Evolutionary conservation across 2,329 filamentous ascomycete genomes (phyloP), one percentile per base, ranked within the genome.

Genomic region (Sporothrix luriei): DNA sequence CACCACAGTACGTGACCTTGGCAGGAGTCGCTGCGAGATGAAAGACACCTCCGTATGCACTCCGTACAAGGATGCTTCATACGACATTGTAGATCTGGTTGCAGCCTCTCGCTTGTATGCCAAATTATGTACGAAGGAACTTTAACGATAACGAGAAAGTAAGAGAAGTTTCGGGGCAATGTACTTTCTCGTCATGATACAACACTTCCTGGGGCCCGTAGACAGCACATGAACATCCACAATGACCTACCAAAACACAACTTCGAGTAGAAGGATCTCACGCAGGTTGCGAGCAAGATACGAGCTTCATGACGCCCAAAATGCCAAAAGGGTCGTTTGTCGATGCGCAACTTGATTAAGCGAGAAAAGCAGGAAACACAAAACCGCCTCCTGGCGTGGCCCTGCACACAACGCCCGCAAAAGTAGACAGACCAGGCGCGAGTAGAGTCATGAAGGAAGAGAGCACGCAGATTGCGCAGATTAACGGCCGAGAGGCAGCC

Each of bases 401-500:
- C 21, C 29, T 52, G 29, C 33, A 55, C 13, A 33, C 4, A 38
- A 66, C n/a, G 33, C 24, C 48, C 33, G 49, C 64, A 52, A 54
- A 66, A 54, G 49, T 10, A 54, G 48, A 19, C 26, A 49, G 14
- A 14, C 7, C 48, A 65, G 46, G 46, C 46, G 26, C 19, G 16
- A 51, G 21, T 19, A 21, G 26, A 26, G 19, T 21, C 43, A 6
- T 65, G 19, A 9, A 7, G 40, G 40, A 43, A 43, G 40, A 14
- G 40, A 43, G 16, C 24, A 52, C 26, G 61, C 64, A 61, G 13
- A 59, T 16, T 55, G 66, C 59, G 59, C 57, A 65, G 21, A 59
- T 40, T 70, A 68, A 70, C 59, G 69, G 69, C 69, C 69, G 66
- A 70, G 43, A 70, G 51, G 66, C 55, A 52, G 16, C 66, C 55